Evolutionary conservation across 2,329 filamentous ascomycete genomes (phyloP).

Genomic region (Hypoxylon sp.): DNA sequence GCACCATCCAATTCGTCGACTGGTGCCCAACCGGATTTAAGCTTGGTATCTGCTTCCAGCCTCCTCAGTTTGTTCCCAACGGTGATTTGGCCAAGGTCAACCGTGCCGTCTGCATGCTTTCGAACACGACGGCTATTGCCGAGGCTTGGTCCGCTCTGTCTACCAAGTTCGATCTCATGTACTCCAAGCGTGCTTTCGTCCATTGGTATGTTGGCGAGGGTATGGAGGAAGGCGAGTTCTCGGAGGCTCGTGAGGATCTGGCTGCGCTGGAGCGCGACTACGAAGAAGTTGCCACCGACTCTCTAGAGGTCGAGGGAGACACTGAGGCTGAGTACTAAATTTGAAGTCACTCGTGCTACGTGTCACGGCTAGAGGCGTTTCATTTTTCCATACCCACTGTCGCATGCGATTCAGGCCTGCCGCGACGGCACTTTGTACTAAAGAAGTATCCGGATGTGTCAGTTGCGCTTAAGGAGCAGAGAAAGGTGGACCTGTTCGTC

Average conservation of each 20-base stretch:
- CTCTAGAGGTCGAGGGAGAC: constrained; percentile 86
- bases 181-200: constrained; percentile 99
- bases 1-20: constrained; percentile 98
- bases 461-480: constrained; percentile 39
- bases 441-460: constrained; percentile 35
- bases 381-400: constrained; percentile 38
- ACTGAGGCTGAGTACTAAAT: constrained; percentile 91
- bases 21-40: constrained; percentile 99
- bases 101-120: constrained; percentile 99
- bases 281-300: constrained; percentile 97
- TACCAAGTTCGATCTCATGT: constrained; percentile 99
- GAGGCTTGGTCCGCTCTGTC: constrained; percentile 98
- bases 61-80: constrained; percentile 94
- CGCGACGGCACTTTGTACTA: constrained; percentile 41
- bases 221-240: constrained; percentile 99
- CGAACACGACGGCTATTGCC: constrained; percentile 98
- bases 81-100: constrained; percentile 98
- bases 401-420: constrained; percentile 37
- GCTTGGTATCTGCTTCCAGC: constrained; percentile 99
- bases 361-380: constrained; percentile 39
- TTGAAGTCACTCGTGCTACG: constrained; percentile 34
- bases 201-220: constrained; percentile 99
- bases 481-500: constrained; percentile 41
- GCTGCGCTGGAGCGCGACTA: constrained; percentile 98
- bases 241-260: constrained; percentile 97